Base-by-base conservation (phyloP, 352 stramenopile species). In the Phytophthora meadii region DNA sequence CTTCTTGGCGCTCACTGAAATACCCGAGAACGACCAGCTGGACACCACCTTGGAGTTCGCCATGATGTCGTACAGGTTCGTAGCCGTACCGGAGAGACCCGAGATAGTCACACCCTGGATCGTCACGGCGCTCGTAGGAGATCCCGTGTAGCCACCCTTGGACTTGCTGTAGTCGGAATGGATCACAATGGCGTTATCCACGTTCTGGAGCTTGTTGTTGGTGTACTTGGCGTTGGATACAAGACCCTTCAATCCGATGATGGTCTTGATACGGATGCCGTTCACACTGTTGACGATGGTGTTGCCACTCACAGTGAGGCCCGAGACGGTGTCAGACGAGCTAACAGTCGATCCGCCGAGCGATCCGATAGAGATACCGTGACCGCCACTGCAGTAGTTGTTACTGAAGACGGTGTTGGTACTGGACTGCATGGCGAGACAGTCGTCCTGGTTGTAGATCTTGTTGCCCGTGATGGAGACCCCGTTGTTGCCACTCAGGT, bases 361-460 rank as follows among this genome's bases (percentile, higher is more conserved):
- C n/a, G 71, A 79, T 17, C 71, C 71, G 30, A 79, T 74, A 0
- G 70, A 79, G n/a, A 79, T 51, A 39, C 70, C 66, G 46, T 61
- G 59, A 22, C 51, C 36, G 4, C 59, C 59, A 14, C 50, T 22
- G 59, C 59, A 61, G 6, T 36, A 24, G 28, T 65, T 65, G 57
- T 65, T 46, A 19, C 27, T 58, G 57, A 65, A 65, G 39, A 65
- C 4, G 11, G 57, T 65, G 57, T 65, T 65, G 39, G 57, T 59
- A n/a, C 57, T 65, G 3, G 57, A 65, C 28, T 59, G 57, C 57
- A 65, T 64, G 17, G 56, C 56, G 0, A 64, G 46, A 15, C 56
- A 64, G 27, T 64, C 56, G 25, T 64, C 56, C 46, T 64, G 56
- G 36, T 64, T 64, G 36, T 57, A 64, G 46, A 64, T 64, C 46